Base-by-base conservation (phyloP, 257 asterid species). In the Jacaranda mimosifolia region DNA sequence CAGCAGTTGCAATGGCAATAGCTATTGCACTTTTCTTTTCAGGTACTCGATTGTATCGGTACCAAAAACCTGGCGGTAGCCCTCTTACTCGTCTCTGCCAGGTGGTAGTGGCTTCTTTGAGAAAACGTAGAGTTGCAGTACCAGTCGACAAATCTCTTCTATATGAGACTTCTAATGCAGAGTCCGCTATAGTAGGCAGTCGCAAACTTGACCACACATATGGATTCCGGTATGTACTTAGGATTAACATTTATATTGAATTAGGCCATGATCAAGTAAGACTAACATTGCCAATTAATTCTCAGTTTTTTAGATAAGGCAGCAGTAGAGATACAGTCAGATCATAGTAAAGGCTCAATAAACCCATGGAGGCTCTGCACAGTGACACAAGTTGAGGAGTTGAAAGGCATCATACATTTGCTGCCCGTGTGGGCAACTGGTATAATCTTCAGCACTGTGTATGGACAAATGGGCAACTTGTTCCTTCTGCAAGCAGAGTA, bases 31-130 rank as follows among this genome's bases (percentile, higher is more conserved):
- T 84, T 81, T 89, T 89, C 95, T 91, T 89, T 69, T 83, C 89
- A 0, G 97, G 95, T 36, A 88, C 97, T 13, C 79, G 83, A 0
- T 60, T 87, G 81, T 89, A 84, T 59, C 86, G 97, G n/a, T 75
- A 89, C 77, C 97, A 89, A 57, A 88, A 80, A 72, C 95, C 95
- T 1, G 95, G 95, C 4, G 97, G 95, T 17, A 91, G 97, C 85
- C 97, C 95, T 36, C 58, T 91, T 32, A 88, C 93, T 0, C 86
- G 95, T 11, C 62, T 91, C 21, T 85, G 85, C 80, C 95, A 91
- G 70, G 95, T 89, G 35, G n/a, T 91, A 1, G 87, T 89, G 69
- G 97, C 97, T 2, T 86, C 92, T 0, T 74, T 86, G 57, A 81
- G 89, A 55, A 91, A 91, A 70, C 68, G 74, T 48, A 53, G 62